phyloP scores from a whole-genome alignment of 202 grass and related monocot species.

The Elaeis oleifera region DNA sequence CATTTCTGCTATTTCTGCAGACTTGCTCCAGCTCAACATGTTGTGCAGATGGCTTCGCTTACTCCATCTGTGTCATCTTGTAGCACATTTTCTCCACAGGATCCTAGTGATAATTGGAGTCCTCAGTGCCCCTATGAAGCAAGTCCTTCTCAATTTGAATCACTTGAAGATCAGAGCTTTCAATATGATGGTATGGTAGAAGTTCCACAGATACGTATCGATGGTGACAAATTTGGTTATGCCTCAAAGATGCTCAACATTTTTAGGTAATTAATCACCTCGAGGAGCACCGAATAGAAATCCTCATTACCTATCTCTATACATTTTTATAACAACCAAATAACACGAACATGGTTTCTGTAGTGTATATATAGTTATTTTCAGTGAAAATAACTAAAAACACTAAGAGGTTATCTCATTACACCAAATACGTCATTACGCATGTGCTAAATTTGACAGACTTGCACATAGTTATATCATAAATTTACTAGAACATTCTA shows the following conservation, averaged over 20 bases:
- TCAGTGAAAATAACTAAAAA: too few species aligned
- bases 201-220: constrained; percentile 66
- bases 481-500: too few species aligned
- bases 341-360: too few species aligned
- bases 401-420: too few species aligned
- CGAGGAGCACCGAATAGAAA: neutral
- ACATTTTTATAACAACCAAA: too few species aligned
- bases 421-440: too few species aligned
- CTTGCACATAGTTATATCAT: too few species aligned
- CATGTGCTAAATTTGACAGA: too few species aligned
- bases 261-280: constrained; percentile 49
- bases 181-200: constrained; percentile 44
- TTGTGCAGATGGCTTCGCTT: constrained; percentile 30
- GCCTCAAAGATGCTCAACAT: constrained; percentile 82
- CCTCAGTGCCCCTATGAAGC: constrained; percentile 34
- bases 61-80: constrained; percentile 66
- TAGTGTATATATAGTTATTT: too few species aligned
- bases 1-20: constrained; percentile 83
- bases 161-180: constrained; percentile 35
- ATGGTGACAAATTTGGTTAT: constrained; percentile 85
- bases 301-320: too few species aligned
- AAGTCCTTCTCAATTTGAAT: constrained; percentile 38
- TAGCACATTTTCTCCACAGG: constrained; percentile 55
- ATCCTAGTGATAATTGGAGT: constrained; percentile 49
- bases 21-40: constrained; percentile 37